phyloP scores from a whole-genome alignment of 129 eudicot species.

The Saussurea involucrata region DNA sequence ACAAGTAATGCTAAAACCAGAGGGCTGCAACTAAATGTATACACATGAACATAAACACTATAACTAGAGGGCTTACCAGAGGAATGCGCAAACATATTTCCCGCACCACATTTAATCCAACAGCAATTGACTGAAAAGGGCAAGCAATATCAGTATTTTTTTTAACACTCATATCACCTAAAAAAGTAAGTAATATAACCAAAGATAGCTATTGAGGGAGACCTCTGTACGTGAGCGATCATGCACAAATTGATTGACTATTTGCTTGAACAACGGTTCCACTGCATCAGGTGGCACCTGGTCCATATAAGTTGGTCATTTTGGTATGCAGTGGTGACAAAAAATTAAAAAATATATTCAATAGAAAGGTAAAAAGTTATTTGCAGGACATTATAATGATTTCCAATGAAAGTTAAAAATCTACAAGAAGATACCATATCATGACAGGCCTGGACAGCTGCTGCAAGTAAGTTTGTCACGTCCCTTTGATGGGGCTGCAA shows the following conservation, averaged over 20 bases:
- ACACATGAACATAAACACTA: not conserved
- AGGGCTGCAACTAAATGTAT: not conserved
- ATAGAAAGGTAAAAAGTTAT: not conserved
- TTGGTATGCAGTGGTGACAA: not conserved
- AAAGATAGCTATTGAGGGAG: not conserved
- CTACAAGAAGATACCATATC: constrained; percentile 69
- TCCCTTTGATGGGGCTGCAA: constrained; percentile 97
- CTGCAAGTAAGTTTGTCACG: constrained; percentile 86
- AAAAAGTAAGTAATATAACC: not conserved
- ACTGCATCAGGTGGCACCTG: constrained; percentile 99
- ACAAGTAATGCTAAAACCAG: not conserved
- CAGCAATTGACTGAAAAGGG: constrained; percentile 82
- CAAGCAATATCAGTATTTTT: not conserved
- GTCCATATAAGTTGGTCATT: constrained; percentile 11
- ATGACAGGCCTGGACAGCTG: constrained; percentile 98
- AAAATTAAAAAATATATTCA: not conserved
- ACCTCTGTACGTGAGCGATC: constrained; percentile 96
- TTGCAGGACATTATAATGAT: not conserved
- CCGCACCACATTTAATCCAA: constrained; percentile 92
- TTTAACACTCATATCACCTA: not conserved
- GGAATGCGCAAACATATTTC: constrained; percentile 97
- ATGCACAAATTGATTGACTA: constrained; percentile 91
- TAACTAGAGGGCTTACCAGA: constrained; percentile 45
- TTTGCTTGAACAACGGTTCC: constrained; percentile 84
- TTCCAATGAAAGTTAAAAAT: not conserved